Conservation (phyloP, 176 grass and related monocot species). For the Oryza brachyantha region DNA sequence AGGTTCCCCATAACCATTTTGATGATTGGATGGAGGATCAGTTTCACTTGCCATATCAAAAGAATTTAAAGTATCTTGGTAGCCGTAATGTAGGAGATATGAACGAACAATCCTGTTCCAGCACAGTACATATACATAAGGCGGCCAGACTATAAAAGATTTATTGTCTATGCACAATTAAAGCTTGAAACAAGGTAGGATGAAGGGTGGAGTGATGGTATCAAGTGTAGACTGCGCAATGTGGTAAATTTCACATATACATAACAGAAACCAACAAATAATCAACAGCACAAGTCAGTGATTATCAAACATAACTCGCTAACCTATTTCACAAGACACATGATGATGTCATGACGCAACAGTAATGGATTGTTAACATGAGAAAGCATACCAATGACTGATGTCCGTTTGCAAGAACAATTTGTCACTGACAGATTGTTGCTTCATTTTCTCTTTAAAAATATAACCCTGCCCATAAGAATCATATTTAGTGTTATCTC, state of each 20-base stretch:
- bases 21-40: constrained; percentile 44
- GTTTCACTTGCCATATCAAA: constrained; percentile 80
- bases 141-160: constrained; percentile 15
- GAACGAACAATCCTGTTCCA: constrained; percentile 86
- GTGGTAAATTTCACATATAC: constrained; percentile 4
- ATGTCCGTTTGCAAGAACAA: constrained; percentile 54
- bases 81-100: constrained; percentile 96
- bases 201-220: not conserved
- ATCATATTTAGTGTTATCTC: constrained; percentile 23
- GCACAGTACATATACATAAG: constrained; percentile 12
- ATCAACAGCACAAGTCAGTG: not conserved
- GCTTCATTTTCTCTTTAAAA: constrained; percentile 77
- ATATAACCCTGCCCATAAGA: constrained; percentile 67
- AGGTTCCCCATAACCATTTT: constrained; percentile 75
- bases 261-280: not conserved
- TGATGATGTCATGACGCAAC: not conserved
- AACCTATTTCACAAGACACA: not conserved
- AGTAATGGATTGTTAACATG: constrained; percentile 5
- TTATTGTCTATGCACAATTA: not conserved
- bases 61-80: constrained; percentile 94
- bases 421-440: constrained; percentile 57
- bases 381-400: constrained; percentile 63
- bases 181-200: not conserved
- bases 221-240: not conserved
- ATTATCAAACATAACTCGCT: not conserved